Base-by-base conservation (phyloP, 345 rosid genomes). In the Dimocarpus longan region DNA sequence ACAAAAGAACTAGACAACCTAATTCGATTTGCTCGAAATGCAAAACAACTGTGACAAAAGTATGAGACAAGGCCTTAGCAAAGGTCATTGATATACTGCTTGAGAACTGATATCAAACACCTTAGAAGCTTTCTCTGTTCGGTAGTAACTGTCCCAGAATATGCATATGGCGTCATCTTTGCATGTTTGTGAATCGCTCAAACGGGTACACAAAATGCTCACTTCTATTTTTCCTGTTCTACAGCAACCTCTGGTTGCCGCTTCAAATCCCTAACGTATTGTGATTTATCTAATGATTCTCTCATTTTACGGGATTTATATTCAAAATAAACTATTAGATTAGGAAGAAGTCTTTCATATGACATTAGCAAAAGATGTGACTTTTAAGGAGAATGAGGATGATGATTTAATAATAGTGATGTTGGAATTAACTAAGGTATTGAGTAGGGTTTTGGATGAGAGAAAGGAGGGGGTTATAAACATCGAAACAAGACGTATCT, bases 131-230 rank as follows among this genome's bases (percentile, higher is more conserved):
- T 57, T 83, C 76, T 91, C 93, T 1, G 96, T 84, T 0, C 1
- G 28, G 1, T 26, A 97, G 79, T 84, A 94, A 75, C 95, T 87
- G 62, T 92, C 98, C 97, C 94, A 93, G 64, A 93, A 91, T 66
- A 91, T 74, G 62, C 84, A 90, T 43, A 88, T 87, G 0, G 94
- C 78, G 60, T 81, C 91, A 76, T 81, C 80, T 18, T 66, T 40
- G 78, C 97, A 90, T 8, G 70, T 84, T 0, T 10, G 5, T 43
- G 82, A 52, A 62, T 85, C 66, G 54, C 79, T 26, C 28, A 26
- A 26, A 26, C 28, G 28, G 28, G 28, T 26, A 26, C 28, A 26
- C 28, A 26, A 26, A 26, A 26, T 26, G 28, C 28, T 79, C 8
- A 87, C 91, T 71, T 95, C 95, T 26, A 93, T 66, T 1, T 70